Evolutionary conservation across 2,329 filamentous ascomycete genomes (phyloP).

Genomic region (Monosporascus sp.): DNA sequence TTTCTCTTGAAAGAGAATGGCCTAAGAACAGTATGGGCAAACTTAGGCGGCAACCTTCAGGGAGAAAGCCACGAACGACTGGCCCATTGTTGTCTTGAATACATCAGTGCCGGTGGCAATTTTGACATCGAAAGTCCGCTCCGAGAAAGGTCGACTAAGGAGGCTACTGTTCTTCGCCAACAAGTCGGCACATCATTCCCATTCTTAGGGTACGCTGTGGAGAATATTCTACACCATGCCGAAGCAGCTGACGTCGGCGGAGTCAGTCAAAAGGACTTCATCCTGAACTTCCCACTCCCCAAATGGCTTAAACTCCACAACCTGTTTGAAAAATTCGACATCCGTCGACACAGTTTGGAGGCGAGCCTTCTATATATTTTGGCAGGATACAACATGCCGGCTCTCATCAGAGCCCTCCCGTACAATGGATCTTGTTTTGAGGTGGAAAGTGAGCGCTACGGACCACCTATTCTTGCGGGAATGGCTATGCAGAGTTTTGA

Average conservation of each 20-base stretch:
- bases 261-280: neutral
- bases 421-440: neutral
- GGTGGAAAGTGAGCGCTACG: neutral
- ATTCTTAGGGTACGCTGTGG: neutral
- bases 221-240: neutral
- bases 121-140: too few relatives aligned
- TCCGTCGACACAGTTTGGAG: neutral
- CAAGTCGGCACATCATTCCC: neutral
- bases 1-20: conserved; percentile 37
- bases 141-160: too few relatives aligned
- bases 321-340: neutral
- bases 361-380: neutral
- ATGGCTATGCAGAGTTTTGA: neutral
- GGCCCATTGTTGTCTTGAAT: conserved; percentile 28
- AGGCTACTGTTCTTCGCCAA: too few relatives aligned
- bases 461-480: neutral
- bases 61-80: conserved; percentile 36
- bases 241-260: neutral
- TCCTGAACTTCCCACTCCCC: neutral
- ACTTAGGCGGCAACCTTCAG: conserved; percentile 24
- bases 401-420: neutral
- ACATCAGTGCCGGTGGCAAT: neutral
- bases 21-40: conserved; percentile 23
- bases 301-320: neutral
- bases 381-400: neutral